Evolutionary conservation across 257 asterid species (phyloP).

Genomic region (Craterostigma plantagineum): DNA sequence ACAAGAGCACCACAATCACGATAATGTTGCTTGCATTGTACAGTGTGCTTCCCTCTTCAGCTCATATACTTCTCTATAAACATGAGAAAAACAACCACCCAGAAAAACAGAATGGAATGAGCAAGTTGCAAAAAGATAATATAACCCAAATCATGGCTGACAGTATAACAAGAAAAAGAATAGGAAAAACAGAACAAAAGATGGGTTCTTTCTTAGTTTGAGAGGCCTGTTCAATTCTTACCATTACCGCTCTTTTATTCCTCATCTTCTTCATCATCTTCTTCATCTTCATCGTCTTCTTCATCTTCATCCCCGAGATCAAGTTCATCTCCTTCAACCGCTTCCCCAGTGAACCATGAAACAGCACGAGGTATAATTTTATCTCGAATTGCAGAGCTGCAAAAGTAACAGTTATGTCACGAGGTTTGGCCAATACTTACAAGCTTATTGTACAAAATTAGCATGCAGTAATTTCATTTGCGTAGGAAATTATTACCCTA

Average conservation of each 20-base stretch:
- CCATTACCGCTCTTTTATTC: constrained; percentile 17
- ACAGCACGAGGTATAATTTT: constrained; percentile 73
- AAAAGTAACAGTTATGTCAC: constrained; percentile 2
- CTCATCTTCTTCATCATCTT: constrained; percentile 8
- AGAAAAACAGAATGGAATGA: too few species aligned
- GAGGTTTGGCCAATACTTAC: not conserved
- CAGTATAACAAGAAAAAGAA: too few species aligned
- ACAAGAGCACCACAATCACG: too few species aligned
- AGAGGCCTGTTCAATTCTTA: not conserved
- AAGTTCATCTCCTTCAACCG: constrained; percentile 33
- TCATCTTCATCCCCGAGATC: constrained; percentile 13
- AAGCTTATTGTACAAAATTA: not conserved
- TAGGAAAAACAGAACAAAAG: too few species aligned
- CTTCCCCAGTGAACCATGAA: constrained; percentile 86
- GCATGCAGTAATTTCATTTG: not conserved
- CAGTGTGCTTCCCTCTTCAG: too few species aligned
- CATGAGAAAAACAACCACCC: too few species aligned
- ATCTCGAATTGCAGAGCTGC: constrained; percentile 59
- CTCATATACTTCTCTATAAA: too few species aligned
- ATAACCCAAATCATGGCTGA: too few species aligned
- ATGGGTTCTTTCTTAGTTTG: too few species aligned
- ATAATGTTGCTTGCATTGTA: too few species aligned
- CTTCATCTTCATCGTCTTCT: constrained; percentile 19
- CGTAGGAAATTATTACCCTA: too few species aligned
- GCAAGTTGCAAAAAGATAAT: too few species aligned